phyloP scores from a whole-genome alignment of 441 rosid genomes.

The Breynia disticha region DNA sequence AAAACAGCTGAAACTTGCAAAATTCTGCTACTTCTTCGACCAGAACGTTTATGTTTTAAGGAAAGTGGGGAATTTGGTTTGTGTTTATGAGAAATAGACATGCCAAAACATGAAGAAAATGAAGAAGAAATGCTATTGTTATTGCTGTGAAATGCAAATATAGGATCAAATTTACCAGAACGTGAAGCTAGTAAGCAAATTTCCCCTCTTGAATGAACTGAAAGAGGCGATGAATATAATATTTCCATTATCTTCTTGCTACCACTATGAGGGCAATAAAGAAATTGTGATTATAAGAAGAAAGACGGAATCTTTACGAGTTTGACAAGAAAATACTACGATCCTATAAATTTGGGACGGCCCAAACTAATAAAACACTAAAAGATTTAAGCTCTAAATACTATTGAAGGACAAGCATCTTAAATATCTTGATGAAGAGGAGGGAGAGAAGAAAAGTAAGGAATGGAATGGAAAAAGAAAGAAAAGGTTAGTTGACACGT shows the following conservation, averaged over 20 bases:
- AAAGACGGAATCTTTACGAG: no score
- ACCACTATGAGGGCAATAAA: no score
- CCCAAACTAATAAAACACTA: not conserved
- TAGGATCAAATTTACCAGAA: conserved; percentile 19
- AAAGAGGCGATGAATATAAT: conserved; percentile 32
- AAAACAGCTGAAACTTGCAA: conserved; percentile 56
- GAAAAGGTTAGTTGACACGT: conserved; percentile 38
- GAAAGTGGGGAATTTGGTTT: conserved; percentile 5
- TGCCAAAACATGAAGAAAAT: conserved; percentile 32
- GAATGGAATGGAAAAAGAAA: conserved; percentile 20
- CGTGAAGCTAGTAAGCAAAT: conserved; percentile 19
- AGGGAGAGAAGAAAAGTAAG: conserved; percentile 25
- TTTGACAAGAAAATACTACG: no score
- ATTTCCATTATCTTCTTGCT: conserved; percentile 37
- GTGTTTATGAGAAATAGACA: conserved; percentile 24
- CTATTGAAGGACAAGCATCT: conserved; percentile 6
- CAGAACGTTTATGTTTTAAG: conserved; percentile 14
- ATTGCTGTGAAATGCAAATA: conserved; percentile 15
- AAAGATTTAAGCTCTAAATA: conserved; percentile 5
- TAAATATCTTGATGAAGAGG: conserved; percentile 5
- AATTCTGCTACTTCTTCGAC: conserved; percentile 38
- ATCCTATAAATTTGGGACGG: not conserved
- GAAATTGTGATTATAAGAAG: no score
- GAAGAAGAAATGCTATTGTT: conserved; percentile 29
- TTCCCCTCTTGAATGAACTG: conserved; percentile 40